These are phyloP conservation scores for Gloeophyllum trabeum DNA, from an alignment of 768 basidiomycete genomes.

Conservation along the genomic window DNA sequence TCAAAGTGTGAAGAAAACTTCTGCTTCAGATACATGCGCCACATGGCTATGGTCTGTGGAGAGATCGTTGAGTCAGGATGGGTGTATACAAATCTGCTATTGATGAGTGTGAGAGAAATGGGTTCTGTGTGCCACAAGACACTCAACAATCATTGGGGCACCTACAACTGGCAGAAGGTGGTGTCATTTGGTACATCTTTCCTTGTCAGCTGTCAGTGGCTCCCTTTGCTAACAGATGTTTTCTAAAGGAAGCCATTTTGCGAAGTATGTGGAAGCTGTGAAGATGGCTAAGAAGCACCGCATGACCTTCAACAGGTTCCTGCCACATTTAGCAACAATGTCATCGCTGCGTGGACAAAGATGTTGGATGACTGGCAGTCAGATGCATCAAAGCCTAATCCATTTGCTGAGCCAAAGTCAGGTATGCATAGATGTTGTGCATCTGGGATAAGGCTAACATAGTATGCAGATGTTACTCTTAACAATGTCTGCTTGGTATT, in stretches of 20 bases:
- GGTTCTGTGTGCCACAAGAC: slow-evolving; percentile 5
- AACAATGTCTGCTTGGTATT: slow-evolving; percentile 6
- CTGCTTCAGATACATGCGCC: slow-evolving; percentile 16
- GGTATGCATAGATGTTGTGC: slow-evolving; percentile 3
- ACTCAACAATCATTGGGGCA: slow-evolving; percentile 11
- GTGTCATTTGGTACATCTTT: too few species aligned
- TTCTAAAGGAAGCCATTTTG: too few species aligned
- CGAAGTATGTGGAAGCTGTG: slow-evolving; percentile 6
- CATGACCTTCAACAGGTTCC: neutral
- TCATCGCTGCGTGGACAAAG: slow-evolving; percentile 1
- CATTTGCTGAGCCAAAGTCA: slow-evolving; percentile 6
- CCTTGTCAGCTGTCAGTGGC: too few species aligned
- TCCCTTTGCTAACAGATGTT: too few species aligned
- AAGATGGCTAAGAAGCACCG: neutral
- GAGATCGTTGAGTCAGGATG: slow-evolving; percentile 14
- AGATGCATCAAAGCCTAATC: slow-evolving; percentile 5
- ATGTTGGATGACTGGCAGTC: slow-evolving; percentile 6
- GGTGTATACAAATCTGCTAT: slow-evolving; percentile 5
- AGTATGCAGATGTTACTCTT: slow-evolving; percentile 5
- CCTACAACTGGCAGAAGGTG: slow-evolving; percentile 23
- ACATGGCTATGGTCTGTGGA: slow-evolving; percentile 12
- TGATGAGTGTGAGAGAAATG: slow-evolving; percentile 9
- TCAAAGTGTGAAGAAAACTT: slow-evolving; percentile 12
- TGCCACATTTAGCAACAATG: neutral
- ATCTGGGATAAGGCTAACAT: neutral